These are phyloP conservation scores for Nothophytophthora sp. DNA, from an alignment of 352 stramenopile species.

Conservation along the genomic window DNA sequence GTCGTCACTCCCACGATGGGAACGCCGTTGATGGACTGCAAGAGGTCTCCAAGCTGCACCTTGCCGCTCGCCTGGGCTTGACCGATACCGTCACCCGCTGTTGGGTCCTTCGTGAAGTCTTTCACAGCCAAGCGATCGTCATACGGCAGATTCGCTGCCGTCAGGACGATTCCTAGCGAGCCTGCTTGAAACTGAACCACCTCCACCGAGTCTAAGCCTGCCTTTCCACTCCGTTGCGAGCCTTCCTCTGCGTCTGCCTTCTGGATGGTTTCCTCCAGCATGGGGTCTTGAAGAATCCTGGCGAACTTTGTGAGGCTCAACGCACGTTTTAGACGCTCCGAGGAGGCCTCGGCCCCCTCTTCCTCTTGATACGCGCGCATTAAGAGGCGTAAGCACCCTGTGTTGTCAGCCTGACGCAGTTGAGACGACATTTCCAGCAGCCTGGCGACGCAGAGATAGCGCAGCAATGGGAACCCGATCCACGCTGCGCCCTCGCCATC, in stretches of 20 bases:
- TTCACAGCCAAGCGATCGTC: constrained; percentile 70
- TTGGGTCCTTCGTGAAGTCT: constrained; percentile 57
- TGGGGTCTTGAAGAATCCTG: constrained; percentile 61
- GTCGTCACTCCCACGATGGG: constrained; percentile 68
- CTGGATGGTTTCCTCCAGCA: constrained; percentile 32
- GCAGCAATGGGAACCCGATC: constrained; percentile 69
- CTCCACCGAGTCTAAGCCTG: constrained; percentile 29
- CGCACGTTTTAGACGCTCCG: constrained; percentile 12
- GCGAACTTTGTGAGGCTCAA: constrained; percentile 48
- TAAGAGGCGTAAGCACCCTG: constrained; percentile 67
- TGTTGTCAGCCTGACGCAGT: constrained; percentile 62
- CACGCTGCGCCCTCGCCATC: constrained; percentile 24
- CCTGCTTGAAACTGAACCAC: constrained; percentile 65
- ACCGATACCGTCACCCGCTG: constrained; percentile 28
- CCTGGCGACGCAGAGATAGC: constrained; percentile 68
- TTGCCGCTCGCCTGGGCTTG: constrained; percentile 67
- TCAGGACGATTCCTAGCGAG: constrained; percentile 74
- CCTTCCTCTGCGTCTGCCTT: not conserved
- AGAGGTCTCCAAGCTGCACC: constrained; percentile 60
- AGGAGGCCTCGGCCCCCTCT: not conserved
- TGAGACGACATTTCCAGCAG: constrained; percentile 56
- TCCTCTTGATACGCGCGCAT: constrained; percentile 60
- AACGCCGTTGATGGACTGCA: constrained; percentile 85
- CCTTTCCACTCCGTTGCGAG: not conserved
- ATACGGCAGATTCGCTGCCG: constrained; percentile 44